A percentile compares a stretch with the other conserved stretches of the same genome.
These are phyloP conservation scores for Halteria grandinella DNA, from an alignment of 73 alveolate genomes.

Conservation along the genomic window DNA sequence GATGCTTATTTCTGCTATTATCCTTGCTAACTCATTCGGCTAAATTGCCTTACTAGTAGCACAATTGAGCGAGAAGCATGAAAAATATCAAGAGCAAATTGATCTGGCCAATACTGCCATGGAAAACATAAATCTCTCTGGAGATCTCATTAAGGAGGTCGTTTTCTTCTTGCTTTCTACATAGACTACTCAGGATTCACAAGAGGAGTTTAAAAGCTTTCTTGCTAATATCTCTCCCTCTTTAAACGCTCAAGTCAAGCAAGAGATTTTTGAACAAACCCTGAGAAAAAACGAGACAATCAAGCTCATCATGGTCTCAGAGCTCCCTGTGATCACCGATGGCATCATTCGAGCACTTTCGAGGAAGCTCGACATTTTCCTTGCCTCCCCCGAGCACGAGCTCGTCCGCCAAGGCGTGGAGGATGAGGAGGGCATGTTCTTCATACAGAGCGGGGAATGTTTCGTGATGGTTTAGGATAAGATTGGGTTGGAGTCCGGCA, in stretches of 20 bases:
- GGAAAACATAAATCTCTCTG: slow-evolving; percentile 36
- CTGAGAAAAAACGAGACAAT: slow-evolving; percentile 24
- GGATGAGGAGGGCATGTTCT: slow-evolving; percentile 47
- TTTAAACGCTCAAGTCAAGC: slow-evolving; percentile 29
- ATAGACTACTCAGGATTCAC: slow-evolving; percentile 31
- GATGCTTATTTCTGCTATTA: slow-evolving; percentile 42
- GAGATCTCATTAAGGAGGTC: slow-evolving; percentile 30
- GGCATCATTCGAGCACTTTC: slow-evolving; percentile 4
- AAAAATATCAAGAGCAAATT: slow-evolving; percentile 28
- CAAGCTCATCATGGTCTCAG: neutral
- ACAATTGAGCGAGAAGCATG: slow-evolving; percentile 40
- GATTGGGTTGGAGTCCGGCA: neutral
- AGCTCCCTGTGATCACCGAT: neutral
- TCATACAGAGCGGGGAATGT: slow-evolving; percentile 46
- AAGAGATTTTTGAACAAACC: slow-evolving; percentile 14
- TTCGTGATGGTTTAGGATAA: slow-evolving; percentile 29
- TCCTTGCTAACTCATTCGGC: slow-evolving; percentile 50
- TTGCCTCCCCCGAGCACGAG: slow-evolving; percentile 33
- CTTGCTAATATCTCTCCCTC: slow-evolving; percentile 40
- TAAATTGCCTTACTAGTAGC: slow-evolving; percentile 28
- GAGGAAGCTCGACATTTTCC: slow-evolving; percentile 27
- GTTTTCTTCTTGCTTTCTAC: slow-evolving; percentile 27
- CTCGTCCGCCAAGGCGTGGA: slow-evolving; percentile 40
- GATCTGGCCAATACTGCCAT: slow-evolving; percentile 60
- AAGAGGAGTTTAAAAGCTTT: slow-evolving; percentile 45